Evolutionary conservation across 1,284 basidiomycete species (phyloP), one percentile per base, ranked within the genome.

Genomic region (Amylostereum areolatum): DNA sequence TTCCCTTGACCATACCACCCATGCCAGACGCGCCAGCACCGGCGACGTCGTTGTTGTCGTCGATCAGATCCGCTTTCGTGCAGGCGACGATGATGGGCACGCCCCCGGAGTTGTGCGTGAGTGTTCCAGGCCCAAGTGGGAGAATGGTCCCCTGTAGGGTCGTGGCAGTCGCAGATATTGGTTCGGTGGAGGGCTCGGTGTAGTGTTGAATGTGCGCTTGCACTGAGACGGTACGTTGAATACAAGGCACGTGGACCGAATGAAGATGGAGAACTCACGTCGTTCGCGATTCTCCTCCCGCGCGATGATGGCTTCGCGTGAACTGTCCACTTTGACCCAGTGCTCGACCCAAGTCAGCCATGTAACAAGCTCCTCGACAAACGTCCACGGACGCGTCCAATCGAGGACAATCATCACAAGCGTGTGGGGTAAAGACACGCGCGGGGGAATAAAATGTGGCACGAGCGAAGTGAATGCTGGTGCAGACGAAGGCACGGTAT

Each of bases 341-440:
- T 67, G 64, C 58, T 94, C 89, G 12, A 96, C 73, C 88, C 90
- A 92, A 47, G 66, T 68, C 42, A 98, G 70, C 96, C 96, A 98
- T 40, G 73, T 79, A 52, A 89, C 73, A 4, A 99, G 71, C 61
- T 98, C 89, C n/a, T 87, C 81, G 1, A 96, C 66, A 67, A 98
- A 97, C 0, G 84, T 81, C 82, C 90, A 93, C 0, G 96, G 96
- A 57, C 81, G 80, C 57, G 92, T 93, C 96, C 95, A 98, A 66
- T 99, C 96, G n/a, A 98, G 73, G 0, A 87, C 80, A 57, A 98
- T 89, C 58, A 97, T 72, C 44, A 94, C 81, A 10, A 93, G 75
- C 0, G 92, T 89, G 59, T 96, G 88, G 34, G 83, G 75, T 7
- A 94, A 66, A 4, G 82, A 73, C 12, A 78, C 69, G 50, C 77